Evolutionary conservation across 768 basidiomycete genomes (phyloP).

Genomic region (Clathrus columnatus): DNA sequence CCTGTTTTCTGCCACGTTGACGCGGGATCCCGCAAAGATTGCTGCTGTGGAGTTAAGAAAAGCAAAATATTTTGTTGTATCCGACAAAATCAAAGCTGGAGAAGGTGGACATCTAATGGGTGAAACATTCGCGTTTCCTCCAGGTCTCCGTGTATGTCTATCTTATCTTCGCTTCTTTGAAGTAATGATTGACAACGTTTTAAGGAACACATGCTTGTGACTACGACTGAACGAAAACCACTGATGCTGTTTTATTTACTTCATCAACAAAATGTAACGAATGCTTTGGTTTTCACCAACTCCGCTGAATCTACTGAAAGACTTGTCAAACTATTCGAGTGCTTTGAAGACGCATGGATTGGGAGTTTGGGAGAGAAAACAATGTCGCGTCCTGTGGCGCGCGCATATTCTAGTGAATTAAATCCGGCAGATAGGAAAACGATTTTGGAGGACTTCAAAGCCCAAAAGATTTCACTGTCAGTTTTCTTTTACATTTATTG

Average conservation of each 20-base stretch:
- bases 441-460: constrained; percentile 74
- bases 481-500: constrained; percentile 18
- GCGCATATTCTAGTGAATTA: constrained; percentile 85
- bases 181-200: neutral
- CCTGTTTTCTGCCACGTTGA: constrained; percentile 92
- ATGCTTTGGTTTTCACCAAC: constrained; percentile 93
- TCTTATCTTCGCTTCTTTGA: neutral
- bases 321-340: constrained; percentile 71
- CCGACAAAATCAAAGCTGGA: constrained; percentile 32
- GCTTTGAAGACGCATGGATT: constrained; percentile 54
- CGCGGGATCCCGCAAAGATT: constrained; percentile 89
- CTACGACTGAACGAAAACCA: constrained; percentile 73
- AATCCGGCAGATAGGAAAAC: constrained; percentile 58
- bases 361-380: constrained; percentile 9
- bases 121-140: constrained; percentile 76
- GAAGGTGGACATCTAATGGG: constrained; percentile 34
- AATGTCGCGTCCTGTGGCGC: constrained; percentile 33
- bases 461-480: constrained; percentile 76
- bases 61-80: constrained; percentile 86
- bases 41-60: constrained; percentile 67
- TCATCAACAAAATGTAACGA: constrained; percentile 46
- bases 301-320: constrained; percentile 84
- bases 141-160: constrained; percentile 54
- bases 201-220: constrained; percentile 84
- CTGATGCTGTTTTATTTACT: constrained; percentile 84